phyloP scores from a whole-genome alignment of 2,329 filamentous ascomycete genomes.

The Hypoxylon sp. region DNA sequence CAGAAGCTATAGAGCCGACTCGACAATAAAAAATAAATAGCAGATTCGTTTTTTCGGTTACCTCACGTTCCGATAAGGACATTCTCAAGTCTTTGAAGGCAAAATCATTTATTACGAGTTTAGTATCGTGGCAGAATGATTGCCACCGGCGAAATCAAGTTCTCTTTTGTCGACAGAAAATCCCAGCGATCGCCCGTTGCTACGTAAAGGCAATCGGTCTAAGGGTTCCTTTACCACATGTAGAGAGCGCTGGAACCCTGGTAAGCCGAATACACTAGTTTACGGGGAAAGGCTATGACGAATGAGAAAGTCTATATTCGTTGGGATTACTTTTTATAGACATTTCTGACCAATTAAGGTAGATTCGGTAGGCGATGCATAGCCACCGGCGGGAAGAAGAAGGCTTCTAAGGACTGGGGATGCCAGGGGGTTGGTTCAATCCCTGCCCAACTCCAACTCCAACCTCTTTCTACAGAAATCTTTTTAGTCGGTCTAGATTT shows the following conservation, averaged over 20 bases:
- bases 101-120: constrained; percentile 13
- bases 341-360: constrained; percentile 43
- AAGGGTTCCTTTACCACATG: constrained; percentile 26
- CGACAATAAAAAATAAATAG: not conserved
- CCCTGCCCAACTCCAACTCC: constrained; percentile 18
- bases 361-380: constrained; percentile 42
- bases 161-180: constrained; percentile 31
- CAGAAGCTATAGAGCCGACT: constrained; percentile 14
- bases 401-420: constrained; percentile 22
- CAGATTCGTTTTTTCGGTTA: constrained; percentile 13
- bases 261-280: constrained; percentile 16
- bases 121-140: constrained; percentile 38
- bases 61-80: constrained; percentile 18
- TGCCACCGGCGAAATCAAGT: constrained; percentile 46
- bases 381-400: constrained; percentile 44
- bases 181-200: constrained; percentile 32
- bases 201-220: constrained; percentile 32
- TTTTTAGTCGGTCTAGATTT: constrained; percentile 33
- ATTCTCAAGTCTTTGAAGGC: constrained; percentile 22
- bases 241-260: constrained; percentile 23
- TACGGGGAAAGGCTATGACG: constrained; percentile 38
- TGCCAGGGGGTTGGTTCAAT: constrained; percentile 20
- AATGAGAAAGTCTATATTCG: constrained; percentile 46
- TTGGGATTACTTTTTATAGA: constrained; percentile 51
- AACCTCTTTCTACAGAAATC: constrained; percentile 30